Evolutionary conservation across 345 rosid species (phyloP), one percentile per base, ranked within the genome.

Genomic region (Iberis pinnata): DNA sequence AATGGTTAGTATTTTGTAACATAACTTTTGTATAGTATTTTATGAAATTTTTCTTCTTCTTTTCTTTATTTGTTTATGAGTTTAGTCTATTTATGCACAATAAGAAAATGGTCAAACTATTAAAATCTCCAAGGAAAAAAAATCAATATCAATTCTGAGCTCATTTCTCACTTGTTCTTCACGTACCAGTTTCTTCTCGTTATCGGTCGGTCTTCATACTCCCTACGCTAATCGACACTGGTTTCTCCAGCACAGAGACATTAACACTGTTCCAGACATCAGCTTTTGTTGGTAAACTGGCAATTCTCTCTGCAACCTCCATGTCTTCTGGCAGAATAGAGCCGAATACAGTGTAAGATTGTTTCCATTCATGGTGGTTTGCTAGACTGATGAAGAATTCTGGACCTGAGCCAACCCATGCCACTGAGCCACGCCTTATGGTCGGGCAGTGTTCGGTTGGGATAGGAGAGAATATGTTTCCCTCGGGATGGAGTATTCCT

Each of bases 321-420:
- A 92, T 81, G 77, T 88, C 87, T 76, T 85, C 90, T 0, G 79
- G 80, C 54, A 88, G 76, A 61, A 92, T 83, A 32, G 78, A 78
- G 32, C 95, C 98, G 1, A 88, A 85, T 4, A 79, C 90, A 0
- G 90, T 85, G 69, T 85, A 83, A 1, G 70, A 58, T 13, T 76
- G 81, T 61, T 76, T 76, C 97, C 98, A 88, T 65, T 92, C 97
- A 16, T 56, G 58, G 40, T 92, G 97, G 65, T 83, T 75, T 7
- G 87, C 94, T 39, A 92, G 74, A 78, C 95, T 92, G 48, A 88
- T 75, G 52, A 88, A 85, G 77, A 92, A 92, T 65, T 85, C 98
- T 1, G 98, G 97, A 3, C 95, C 95, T 4, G 85, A 77, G 43
- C 83, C 85, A 5, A 78, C 76, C 97, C 97, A 92, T 0, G 94